Evolutionary conservation across 2,329 filamentous ascomycete genomes (phyloP).

Genomic region (Chaetomium strumarium): DNA sequence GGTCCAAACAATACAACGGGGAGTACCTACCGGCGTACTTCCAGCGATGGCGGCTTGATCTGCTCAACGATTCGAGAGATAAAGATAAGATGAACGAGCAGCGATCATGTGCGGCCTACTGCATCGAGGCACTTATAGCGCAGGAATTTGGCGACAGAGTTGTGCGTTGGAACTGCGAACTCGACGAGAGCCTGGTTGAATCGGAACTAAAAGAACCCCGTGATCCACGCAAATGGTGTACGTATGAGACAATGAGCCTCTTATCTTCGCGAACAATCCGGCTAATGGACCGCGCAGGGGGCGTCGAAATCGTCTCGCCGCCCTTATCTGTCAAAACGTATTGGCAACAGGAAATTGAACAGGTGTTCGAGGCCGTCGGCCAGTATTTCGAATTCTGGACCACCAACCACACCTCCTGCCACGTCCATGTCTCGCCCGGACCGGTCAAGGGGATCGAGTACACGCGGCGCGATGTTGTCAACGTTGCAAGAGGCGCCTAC

Average conservation of each 20-base stretch:
- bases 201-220: neutral
- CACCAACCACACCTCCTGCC: neutral
- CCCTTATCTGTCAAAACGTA: neutral
- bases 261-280: too few relatives aligned
- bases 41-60: too few relatives aligned
- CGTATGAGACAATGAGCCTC: neutral
- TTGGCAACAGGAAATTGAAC: neutral
- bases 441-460: neutral
- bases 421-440: conserved; percentile 1
- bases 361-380: neutral
- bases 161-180: neutral
- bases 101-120: too few relatives aligned
- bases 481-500: neutral
- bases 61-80: too few relatives aligned
- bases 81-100: too few relatives aligned
- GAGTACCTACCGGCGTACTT: neutral
- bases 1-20: neutral
- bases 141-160: neutral
- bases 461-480: neutral
- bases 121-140: neutral
- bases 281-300: neutral
- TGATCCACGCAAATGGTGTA: neutral
- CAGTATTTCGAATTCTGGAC: neutral
- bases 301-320: conserved; percentile 2
- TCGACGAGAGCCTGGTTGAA: neutral